These are phyloP conservation scores for Cadophora malorum DNA, from an alignment of 2,329 filamentous ascomycete species.

Conservation along the genomic window DNA sequence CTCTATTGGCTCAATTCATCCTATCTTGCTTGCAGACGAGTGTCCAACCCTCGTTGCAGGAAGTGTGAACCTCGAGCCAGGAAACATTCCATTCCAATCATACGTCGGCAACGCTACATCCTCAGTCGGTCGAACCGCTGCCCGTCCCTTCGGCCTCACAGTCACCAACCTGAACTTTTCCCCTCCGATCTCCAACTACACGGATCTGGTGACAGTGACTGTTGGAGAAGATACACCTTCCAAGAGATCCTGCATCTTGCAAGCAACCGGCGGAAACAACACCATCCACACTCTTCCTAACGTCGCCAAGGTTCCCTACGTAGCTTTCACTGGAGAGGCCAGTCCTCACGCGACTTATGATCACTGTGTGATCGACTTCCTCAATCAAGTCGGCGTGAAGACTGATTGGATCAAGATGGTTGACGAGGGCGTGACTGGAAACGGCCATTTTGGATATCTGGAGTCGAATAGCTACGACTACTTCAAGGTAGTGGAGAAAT, in stretches of 20 bases:
- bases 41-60: slow-evolving; percentile 42
- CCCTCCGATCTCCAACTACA: slow-evolving; percentile 34
- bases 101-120: slow-evolving; percentile 32
- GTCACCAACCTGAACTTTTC: slow-evolving; percentile 37
- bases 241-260: slow-evolving; percentile 38
- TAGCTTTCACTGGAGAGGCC: slow-evolving; percentile 44
- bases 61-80: slow-evolving; percentile 42
- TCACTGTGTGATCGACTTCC: slow-evolving; percentile 42
- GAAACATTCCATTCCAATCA: slow-evolving; percentile 41
- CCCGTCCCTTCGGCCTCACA: slow-evolving; percentile 35
- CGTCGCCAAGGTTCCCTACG: slow-evolving; percentile 43
- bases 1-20: slow-evolving; percentile 40
- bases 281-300: slow-evolving; percentile 36
- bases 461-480: slow-evolving; percentile 36
- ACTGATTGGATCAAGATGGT: slow-evolving; percentile 36
- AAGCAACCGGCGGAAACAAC: slow-evolving; percentile 33
- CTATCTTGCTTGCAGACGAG: slow-evolving; percentile 41
- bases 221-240: slow-evolving; percentile 37
- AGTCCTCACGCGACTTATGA: slow-evolving; percentile 45
- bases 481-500: slow-evolving; percentile 34
- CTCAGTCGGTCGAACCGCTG: slow-evolving; percentile 29
- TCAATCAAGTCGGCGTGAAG: slow-evolving; percentile 38
- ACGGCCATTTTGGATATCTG: slow-evolving; percentile 38
- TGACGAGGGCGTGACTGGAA: slow-evolving; percentile 32
- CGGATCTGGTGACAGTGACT: slow-evolving; percentile 30